Base-by-base conservation (phyloP, 1,284 basidiomycete species). In the Baeospora myosura region DNA sequence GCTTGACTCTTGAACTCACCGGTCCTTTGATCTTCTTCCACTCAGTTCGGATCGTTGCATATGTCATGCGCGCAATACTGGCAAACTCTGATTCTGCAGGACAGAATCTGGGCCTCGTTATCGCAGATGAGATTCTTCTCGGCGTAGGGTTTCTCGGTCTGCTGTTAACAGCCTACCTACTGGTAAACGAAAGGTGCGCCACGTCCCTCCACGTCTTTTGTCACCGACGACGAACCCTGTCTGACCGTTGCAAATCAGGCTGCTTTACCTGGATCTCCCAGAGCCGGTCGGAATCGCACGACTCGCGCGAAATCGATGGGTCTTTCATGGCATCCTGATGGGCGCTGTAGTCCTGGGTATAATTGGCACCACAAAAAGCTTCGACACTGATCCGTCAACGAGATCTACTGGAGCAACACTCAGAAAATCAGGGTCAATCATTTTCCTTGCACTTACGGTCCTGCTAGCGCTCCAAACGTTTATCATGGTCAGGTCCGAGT, bases 361-460 rank as follows among this genome's bases (percentile, higher is more conserved):
- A 30, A 52, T 55, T 8, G 61, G 59, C 12, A 66, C 72, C 21
- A 52, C 55, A 6, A 65, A 65, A 4, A 50, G 58, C 4, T 46
- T 58, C 24, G 18, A 58, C 41, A 41, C 46, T 16, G 18, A 30
- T 20, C 4, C 12, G 2, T 25, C 14, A 4, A 16, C 25, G 14
- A 30, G 28, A n/a, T 39, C 37, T 14, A 39, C 28, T 5, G 42
- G 42, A n/a, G 6, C 23, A 4, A 40, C 38, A n/a, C 17, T 44
- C 16, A 29, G 37, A 16, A 43, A 46, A 42, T 41, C 40, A 35
- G 44, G 51, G 39, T 28, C 38, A 1, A 32, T 49, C 16, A 43
- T 52, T 1, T 48, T 52, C 38, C 36, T 52, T 11, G 26, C 40
- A 4, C 35, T 52, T 12, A 52, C 51, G 4, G 34, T 42, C 2